Evolutionary conservation across 2,329 filamentous ascomycete species (phyloP).

Genomic region (Aspergillus melleus): DNA sequence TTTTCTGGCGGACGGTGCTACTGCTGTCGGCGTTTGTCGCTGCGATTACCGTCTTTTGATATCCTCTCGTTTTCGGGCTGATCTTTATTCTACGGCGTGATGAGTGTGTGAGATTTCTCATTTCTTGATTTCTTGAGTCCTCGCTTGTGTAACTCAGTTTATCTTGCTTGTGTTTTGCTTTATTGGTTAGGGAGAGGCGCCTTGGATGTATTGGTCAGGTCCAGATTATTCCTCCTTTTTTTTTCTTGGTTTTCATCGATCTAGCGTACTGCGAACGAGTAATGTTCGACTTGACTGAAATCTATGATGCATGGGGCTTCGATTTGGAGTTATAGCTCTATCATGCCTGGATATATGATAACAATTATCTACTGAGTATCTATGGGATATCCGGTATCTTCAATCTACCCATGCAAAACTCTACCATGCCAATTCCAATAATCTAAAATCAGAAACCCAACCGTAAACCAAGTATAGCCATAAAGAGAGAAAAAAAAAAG

Average conservation of each 20-base stretch:
- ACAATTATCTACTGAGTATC: not conserved
- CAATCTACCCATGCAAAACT: not conserved
- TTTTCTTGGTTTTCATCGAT: not conserved
- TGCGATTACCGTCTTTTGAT: constrained; percentile 8
- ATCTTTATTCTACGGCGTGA: constrained; percentile 7
- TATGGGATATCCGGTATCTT: not conserved
- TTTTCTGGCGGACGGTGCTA: not conserved
- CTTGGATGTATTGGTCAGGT: not conserved
- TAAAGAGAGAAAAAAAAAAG: not conserved
- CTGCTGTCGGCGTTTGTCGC: not conserved
- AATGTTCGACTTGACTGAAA: not conserved
- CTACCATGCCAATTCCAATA: not conserved
- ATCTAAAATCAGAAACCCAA: not conserved
- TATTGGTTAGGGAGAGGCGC: not conserved
- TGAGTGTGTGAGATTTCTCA: constrained; percentile 5
- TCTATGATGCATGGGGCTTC: not conserved
- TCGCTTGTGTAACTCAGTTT: constrained; percentile 2
- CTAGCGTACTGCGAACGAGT: not conserved
- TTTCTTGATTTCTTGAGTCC: constrained; percentile 1
- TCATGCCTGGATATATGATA: not conserved
- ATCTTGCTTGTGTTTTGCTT: not conserved
- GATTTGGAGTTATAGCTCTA: not conserved
- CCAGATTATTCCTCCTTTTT: not conserved
- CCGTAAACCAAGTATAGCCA: not conserved
- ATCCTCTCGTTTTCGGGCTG: constrained; percentile 13